phyloP scores from a whole-genome alignment of 108 stramenopile species.

The Cyclotella atomus region DNA sequence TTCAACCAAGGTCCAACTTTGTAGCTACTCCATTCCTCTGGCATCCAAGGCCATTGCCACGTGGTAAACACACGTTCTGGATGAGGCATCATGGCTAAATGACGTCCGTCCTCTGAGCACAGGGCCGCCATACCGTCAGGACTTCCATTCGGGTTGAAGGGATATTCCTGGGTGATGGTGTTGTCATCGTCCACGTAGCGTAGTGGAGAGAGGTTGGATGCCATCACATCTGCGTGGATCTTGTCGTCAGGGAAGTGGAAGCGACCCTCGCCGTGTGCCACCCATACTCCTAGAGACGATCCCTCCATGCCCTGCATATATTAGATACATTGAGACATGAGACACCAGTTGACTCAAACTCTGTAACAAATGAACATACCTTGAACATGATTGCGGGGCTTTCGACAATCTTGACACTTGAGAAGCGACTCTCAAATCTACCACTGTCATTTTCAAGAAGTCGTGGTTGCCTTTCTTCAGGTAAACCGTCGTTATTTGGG shows the following conservation, averaged over 20 bases:
- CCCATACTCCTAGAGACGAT: conserved; percentile 97
- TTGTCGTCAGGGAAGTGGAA: conserved; percentile 94
- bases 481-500: conserved; percentile 73
- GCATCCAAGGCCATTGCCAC: conserved; percentile 99
- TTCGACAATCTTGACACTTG: conserved; percentile 80
- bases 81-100: conserved; percentile 99
- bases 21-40: conserved; percentile 85
- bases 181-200: conserved; percentile 96
- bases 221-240: conserved; percentile 69
- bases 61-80: conserved; percentile 96
- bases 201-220: conserved; percentile 83
- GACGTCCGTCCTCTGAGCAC: conserved; percentile 98
- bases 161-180: conserved; percentile 94
- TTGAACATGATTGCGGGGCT: conserved; percentile 89
- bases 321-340: background rate
- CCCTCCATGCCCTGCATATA: conserved; percentile 91
- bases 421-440: conserved; percentile 96
- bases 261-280: conserved; percentile 98
- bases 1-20: conserved; percentile 95
- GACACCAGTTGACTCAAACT: background rate
- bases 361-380: conserved; percentile 17
- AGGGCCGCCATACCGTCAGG: conserved; percentile 97
- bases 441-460: conserved; percentile 96
- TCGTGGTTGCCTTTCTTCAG: conserved; percentile 91
- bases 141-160: conserved; percentile 99